These are phyloP conservation scores for Hymenoscyphus infarciens DNA, from an alignment of 2,329 filamentous ascomycete genomes.

Conservation along the genomic window DNA sequence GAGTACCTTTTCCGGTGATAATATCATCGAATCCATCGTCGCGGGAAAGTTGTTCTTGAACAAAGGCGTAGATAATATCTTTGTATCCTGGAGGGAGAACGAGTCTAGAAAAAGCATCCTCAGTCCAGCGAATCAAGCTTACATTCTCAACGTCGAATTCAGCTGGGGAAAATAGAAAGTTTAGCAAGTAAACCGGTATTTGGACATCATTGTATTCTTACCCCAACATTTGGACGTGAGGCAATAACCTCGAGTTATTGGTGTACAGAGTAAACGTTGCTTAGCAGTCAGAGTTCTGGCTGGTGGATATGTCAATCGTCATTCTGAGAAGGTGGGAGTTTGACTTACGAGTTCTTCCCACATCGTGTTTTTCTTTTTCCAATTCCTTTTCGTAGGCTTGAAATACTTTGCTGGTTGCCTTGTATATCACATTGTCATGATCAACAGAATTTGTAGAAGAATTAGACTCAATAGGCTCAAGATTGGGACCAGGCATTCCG, in stretches of 20 bases:
- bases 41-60: conserved; percentile 40
- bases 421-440: conserved; percentile 17
- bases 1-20: conserved; percentile 27
- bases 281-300: conserved; percentile 12
- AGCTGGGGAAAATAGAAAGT: conserved; percentile 2
- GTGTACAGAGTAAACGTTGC: conserved; percentile 29
- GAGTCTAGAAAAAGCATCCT: conserved; percentile 42
- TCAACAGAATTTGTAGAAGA: neutral
- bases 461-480: conserved; percentile 11
- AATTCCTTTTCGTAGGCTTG: conserved; percentile 16
- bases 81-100: conserved; percentile 47
- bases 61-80: conserved; percentile 45
- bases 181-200: conserved; percentile 7
- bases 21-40: conserved; percentile 29
- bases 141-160: conserved; percentile 27
- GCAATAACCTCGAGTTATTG: conserved; percentile 33
- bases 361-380: conserved; percentile 8
- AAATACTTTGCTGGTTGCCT: conserved; percentile 15
- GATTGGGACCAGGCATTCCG: conserved; percentile 15
- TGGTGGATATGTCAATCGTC: neutral
- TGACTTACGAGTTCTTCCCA: neutral
- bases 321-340: neutral
- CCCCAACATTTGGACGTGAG: conserved; percentile 36
- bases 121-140: conserved; percentile 37
- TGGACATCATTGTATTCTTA: conserved; percentile 15